These are phyloP conservation scores for Quercus phellos DNA, from an alignment of 331 rosid species.

Conservation along the genomic window DNA sequence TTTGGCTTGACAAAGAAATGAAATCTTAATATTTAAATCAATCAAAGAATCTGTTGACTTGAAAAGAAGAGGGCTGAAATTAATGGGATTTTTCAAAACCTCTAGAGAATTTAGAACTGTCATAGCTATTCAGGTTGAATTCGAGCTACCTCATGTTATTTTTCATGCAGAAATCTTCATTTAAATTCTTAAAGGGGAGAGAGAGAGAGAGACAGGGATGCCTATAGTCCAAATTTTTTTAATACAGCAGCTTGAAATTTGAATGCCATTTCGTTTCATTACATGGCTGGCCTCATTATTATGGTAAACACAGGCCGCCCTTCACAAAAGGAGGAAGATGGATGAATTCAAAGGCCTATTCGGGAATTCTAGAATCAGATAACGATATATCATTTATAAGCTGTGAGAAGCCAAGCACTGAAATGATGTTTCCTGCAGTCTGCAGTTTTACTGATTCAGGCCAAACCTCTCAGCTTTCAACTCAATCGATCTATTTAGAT, in stretches of 20 bases:
- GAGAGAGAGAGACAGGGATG: no score
- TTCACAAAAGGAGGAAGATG: conserved; percentile 30
- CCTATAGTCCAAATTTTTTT: no score
- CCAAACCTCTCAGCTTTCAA: conserved; percentile 49
- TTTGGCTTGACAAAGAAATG: background rate
- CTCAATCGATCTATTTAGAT: conserved; percentile 43
- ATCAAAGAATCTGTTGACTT: background rate
- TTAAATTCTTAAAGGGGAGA: background rate
- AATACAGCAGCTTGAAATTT: background rate
- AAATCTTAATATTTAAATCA: background rate
- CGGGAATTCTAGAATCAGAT: conserved; percentile 51
- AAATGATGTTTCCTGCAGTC: conserved; percentile 42
- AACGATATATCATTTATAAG: conserved; percentile 73
- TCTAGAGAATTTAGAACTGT: background rate
- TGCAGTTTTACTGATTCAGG: conserved; percentile 47
- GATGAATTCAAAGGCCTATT: conserved; percentile 31
- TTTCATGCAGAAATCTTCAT: background rate
- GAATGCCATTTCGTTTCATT: background rate
- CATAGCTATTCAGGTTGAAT: background rate
- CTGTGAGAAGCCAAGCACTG: conserved; percentile 75
- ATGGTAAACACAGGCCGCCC: conserved; percentile 39
- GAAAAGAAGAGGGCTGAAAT: background rate
- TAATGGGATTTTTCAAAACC: background rate
- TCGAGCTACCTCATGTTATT: background rate
- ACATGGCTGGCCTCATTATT: background rate